Conservation (phyloP, 1,284 basidiomycete genomes). For the Moniliophthora roreri region DNA sequence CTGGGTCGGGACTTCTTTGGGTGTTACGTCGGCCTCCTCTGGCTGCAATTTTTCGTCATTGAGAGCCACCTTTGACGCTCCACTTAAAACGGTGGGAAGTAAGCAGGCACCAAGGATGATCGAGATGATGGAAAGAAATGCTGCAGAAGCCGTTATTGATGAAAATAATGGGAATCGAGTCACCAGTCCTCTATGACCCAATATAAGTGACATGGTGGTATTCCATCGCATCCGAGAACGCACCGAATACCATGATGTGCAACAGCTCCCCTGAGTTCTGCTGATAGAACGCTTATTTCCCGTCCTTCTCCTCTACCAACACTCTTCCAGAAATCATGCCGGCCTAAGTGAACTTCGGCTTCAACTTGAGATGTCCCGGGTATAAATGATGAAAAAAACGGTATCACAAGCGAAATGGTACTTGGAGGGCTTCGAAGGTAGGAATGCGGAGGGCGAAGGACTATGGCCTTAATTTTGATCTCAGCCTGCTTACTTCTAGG, state of each 20-base stretch:
- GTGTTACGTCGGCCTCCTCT: constrained; percentile 1
- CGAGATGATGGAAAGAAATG: constrained; percentile 54
- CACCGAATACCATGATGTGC: constrained; percentile 68
- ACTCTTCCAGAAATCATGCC: constrained; percentile 66
- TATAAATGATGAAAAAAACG: constrained; percentile 52
- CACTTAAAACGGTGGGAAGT: constrained; percentile 43
- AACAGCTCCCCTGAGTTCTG: constrained; percentile 58
- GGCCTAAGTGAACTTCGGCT: constrained; percentile 64
- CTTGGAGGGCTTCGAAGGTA: constrained; percentile 39
- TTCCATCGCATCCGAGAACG: constrained; percentile 17
- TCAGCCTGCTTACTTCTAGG: constrained; percentile 5
- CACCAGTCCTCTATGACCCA: constrained; percentile 55
- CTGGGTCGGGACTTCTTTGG: not conserved
- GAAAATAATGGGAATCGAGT: constrained; percentile 65
- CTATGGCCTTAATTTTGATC: constrained; percentile 32
- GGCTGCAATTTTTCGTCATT: constrained; percentile 6
- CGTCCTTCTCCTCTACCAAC: constrained; percentile 66
- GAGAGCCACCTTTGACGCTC: constrained; percentile 6
- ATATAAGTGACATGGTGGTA: constrained; percentile 10
- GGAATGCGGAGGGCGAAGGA: constrained; percentile 43
- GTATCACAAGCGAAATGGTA: constrained; percentile 48
- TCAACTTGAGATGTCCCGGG: constrained; percentile 45
- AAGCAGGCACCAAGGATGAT: constrained; percentile 51
- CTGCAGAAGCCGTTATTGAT: constrained; percentile 40
- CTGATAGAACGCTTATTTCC: constrained; percentile 65